Base-by-base conservation (phyloP, 495 filamentous ascomycete genomes). In the Penicillium turbatum region DNA sequence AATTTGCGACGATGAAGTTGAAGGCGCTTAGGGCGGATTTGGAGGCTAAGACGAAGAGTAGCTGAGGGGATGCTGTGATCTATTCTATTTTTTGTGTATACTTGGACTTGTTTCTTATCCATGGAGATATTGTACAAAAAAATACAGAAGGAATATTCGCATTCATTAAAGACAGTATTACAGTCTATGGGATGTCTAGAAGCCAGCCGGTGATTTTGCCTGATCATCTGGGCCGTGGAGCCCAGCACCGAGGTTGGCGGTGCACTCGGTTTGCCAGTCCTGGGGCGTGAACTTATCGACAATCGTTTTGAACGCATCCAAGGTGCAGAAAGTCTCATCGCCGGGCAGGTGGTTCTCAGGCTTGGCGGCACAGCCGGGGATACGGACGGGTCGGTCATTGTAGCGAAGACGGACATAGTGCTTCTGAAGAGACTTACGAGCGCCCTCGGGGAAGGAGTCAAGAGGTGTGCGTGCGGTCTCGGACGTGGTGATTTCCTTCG, bases 381-480 rank as follows among this genome's bases (percentile, higher is more conserved):
- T 80, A 9, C 75, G 79, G 60, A 97, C 79, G 0, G 88, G 81
- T 36, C 78, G 74, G 66, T 97, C 92, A 59, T 98, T 97, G 69
- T 93, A 97, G 48, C 91, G 80, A 50, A 98, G 68, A n/a, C 93
- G 83, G n/a, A 98, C 92, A 72, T 87, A 98, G 72, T 96, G 89
- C 1, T 67, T 66, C 75, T 84, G 49, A 81, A 79, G 21, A 86
- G 67, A 60, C 71, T 83, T 40, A 67, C 67, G 74, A 0, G 61
- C 51, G 2, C 65, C 61, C 7, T 67, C 65, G 3, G 68, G 56
- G 51, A 77, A 59, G 21, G 64, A 64, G 0, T 57, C 38, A 13
- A 74, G 58, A 16, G 68, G 67, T 8, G 62, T 48, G 46, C 75
- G 73, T 11, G 67, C 68, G 11, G 64, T 70, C n/a, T 66, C 61